A percentile compares a stretch with the other conserved stretches of the same genome.
Evolutionary conservation across 345 rosid genomes (phyloP).

Genomic region (Eucalyptus grandis): DNA sequence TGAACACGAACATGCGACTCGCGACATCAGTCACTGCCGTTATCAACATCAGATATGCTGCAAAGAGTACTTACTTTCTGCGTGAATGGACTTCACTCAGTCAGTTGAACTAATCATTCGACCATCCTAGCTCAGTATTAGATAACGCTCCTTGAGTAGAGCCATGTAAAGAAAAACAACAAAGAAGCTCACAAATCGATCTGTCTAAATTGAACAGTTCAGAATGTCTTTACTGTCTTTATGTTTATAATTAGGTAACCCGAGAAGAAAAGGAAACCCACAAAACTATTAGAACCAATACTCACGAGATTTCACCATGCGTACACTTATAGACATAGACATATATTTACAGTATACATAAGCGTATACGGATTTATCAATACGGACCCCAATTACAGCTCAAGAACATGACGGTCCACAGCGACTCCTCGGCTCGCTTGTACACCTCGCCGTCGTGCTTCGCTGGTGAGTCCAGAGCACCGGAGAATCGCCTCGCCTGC

Average conservation of each 20-base stretch:
- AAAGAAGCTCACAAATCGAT: background rate
- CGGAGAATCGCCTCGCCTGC: constrained; percentile 29
- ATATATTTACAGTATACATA: background rate
- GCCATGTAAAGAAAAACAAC: too few relatives aligned
- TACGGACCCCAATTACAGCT: constrained; percentile 76
- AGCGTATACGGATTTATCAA: background rate
- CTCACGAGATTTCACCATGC: background rate
- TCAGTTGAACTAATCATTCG: too few relatives aligned
- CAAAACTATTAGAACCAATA: background rate
- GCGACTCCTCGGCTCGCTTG: constrained; percentile 57
- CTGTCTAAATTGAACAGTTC: background rate
- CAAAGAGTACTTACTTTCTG: too few relatives aligned
- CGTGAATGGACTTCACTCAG: too few relatives aligned
- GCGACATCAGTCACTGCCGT: too few relatives aligned
- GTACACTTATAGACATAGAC: background rate
- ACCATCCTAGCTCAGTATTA: too few relatives aligned
- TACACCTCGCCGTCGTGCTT: constrained; percentile 11
- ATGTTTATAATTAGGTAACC: background rate
- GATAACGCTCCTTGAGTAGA: background rate
- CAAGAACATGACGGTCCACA: constrained; percentile 66
- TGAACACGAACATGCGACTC: too few relatives aligned
- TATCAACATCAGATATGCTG: too few relatives aligned
- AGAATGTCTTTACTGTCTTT: background rate
- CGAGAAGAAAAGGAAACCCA: background rate
- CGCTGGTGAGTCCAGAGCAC: constrained; percentile 23